Evolutionary conservation across 2,329 filamentous ascomycete species (phyloP).

Genomic region (Aspergillus awamori): DNA sequence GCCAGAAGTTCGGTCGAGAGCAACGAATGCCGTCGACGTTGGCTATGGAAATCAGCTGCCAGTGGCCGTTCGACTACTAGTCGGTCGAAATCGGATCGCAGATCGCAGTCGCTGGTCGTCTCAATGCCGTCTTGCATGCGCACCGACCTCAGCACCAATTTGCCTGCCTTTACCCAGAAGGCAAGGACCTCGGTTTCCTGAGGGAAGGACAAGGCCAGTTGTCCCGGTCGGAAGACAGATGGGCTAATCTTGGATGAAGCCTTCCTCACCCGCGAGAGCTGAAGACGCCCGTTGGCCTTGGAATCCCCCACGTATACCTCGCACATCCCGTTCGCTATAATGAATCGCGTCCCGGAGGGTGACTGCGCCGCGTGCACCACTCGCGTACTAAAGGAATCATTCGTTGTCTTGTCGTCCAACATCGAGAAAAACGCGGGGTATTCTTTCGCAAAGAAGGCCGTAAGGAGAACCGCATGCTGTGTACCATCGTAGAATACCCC

Average conservation of each 20-base stretch:
- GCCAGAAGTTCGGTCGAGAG: slow-evolving; percentile 18
- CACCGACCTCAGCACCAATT: slow-evolving; percentile 33
- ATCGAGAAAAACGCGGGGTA: slow-evolving; percentile 24
- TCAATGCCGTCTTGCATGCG: slow-evolving; percentile 28
- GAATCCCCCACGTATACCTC: slow-evolving; percentile 41
- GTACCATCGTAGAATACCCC: slow-evolving; percentile 38
- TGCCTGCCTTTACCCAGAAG: slow-evolving; percentile 27
- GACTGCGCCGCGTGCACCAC: slow-evolving; percentile 41
- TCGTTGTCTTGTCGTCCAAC: slow-evolving; percentile 25
- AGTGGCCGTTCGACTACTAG: slow-evolving; percentile 23
- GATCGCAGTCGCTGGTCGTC: slow-evolving; percentile 34
- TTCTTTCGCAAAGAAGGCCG: slow-evolving; percentile 27
- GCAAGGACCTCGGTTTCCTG: slow-evolving; percentile 22
- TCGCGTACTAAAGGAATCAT: slow-evolving; percentile 34
- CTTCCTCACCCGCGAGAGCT: slow-evolving; percentile 35
- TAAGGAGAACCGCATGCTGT: slow-evolving; percentile 32
- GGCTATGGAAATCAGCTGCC: slow-evolving; percentile 15
- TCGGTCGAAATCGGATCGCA: slow-evolving; percentile 37
- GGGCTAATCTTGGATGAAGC: slow-evolving; percentile 34
- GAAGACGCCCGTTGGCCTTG: slow-evolving; percentile 31
- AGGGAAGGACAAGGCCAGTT: slow-evolving; percentile 34
- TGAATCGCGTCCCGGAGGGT: slow-evolving; percentile 34
- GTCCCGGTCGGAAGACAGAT: slow-evolving; percentile 37
- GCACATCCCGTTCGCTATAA: slow-evolving; percentile 38
- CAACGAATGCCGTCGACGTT: slow-evolving; percentile 19